Evolutionary conservation across 164 flowering plant species (phyloP).

Genomic region (Vitis labrusca): DNA sequence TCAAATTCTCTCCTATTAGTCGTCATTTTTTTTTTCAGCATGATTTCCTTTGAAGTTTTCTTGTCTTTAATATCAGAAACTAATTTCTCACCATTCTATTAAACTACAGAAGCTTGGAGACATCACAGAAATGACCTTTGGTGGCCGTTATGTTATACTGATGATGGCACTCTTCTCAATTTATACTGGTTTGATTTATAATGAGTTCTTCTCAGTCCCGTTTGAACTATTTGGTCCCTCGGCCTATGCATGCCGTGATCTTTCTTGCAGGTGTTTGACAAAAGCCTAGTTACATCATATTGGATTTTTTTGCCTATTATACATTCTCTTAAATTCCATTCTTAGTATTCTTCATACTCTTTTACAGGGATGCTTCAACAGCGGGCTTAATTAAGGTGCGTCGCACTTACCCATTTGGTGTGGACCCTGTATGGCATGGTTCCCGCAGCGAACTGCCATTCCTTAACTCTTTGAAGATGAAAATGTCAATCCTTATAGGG

Average conservation of each 20-base stretch:
- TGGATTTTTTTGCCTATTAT: neutral
- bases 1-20: neutral
- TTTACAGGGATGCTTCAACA: slow-evolving; percentile 72
- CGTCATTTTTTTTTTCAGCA: neutral
- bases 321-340: neutral
- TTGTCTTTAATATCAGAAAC: too few species aligned
- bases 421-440: slow-evolving; percentile 98
- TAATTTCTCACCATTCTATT: neutral
- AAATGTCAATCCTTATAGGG: slow-evolving; percentile 96
- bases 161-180: slow-evolving; percentile 96
- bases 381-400: slow-evolving; percentile 83
- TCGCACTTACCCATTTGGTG: slow-evolving; percentile 85
- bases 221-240: slow-evolving; percentile 85
- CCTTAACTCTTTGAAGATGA: slow-evolving; percentile 97
- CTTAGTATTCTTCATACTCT: neutral
- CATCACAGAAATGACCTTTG: slow-evolving; percentile 89
- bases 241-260: slow-evolving; percentile 91
- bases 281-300: neutral
- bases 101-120: slow-evolving; percentile 87
- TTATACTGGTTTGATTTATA: slow-evolving; percentile 91
- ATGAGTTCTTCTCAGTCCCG: slow-evolving; percentile 96
- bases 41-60: too few species aligned
- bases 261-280: slow-evolving; percentile 72
- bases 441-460: slow-evolving; percentile 89
- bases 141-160: slow-evolving; percentile 95